Conservation (phyloP, 176 grass and related monocot genomes). For the Musa acuminata region DNA sequence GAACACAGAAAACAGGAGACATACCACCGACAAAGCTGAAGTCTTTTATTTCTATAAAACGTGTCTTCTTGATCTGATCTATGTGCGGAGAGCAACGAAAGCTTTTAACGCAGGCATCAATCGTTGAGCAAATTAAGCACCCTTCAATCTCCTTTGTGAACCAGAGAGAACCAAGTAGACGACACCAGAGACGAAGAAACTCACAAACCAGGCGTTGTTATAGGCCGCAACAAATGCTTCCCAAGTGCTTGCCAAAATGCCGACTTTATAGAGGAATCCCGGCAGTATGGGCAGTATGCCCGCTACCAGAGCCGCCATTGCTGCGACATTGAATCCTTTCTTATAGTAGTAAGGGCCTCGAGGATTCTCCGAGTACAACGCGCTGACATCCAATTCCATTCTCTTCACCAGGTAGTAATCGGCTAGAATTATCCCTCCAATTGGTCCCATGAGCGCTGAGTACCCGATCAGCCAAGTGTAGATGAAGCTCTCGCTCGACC, state of each 20-base stretch:
- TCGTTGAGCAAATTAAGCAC: background rate
- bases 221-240: constrained; percentile 38
- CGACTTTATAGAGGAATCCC: constrained; percentile 61
- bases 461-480: constrained; percentile 88
- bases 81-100: no score
- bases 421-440: constrained; percentile 66
- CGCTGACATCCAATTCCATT: constrained; percentile 48
- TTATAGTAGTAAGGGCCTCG: constrained; percentile 60
- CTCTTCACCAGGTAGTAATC: constrained; percentile 73
- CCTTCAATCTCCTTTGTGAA: background rate
- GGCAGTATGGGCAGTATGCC: constrained; percentile 61
- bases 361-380: constrained; percentile 54
- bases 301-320: constrained; percentile 50
- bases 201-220: constrained; percentile 86
- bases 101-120: background rate
- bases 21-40: no score
- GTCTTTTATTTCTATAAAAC: no score
- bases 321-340: constrained; percentile 51
- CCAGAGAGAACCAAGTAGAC: constrained; percentile 54
- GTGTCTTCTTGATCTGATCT: no score
- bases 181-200: constrained; percentile 61
- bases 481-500: constrained; percentile 87
- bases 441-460: constrained; percentile 84
- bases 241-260: constrained; percentile 33
- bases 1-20: no score